Conservation (phyloP, 768 basidiomycete species). For the Lentinula raphanica region DNA sequence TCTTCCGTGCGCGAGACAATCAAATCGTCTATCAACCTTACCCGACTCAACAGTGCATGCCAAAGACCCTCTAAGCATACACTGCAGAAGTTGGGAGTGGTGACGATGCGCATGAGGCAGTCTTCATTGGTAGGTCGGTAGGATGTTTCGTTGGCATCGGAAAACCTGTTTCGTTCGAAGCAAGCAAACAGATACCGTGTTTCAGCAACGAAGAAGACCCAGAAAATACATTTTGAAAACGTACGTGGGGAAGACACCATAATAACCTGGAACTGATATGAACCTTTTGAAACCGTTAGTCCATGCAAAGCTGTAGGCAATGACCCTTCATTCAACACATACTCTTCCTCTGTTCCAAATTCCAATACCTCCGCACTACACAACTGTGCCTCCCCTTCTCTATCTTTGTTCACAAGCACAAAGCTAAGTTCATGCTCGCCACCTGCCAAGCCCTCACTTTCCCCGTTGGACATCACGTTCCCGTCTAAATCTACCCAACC, state of each 20-base stretch:
- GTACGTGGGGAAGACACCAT: constrained; percentile 72
- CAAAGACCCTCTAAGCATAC: constrained; percentile 73
- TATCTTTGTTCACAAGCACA: constrained; percentile 38
- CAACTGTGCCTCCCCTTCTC: constrained; percentile 60
- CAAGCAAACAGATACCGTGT: background rate
- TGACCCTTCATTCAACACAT: no score
- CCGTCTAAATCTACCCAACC: constrained; percentile 25
- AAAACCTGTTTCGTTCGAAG: constrained; percentile 41
- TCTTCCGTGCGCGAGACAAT: background rate
- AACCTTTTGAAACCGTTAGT: constrained; percentile 40
- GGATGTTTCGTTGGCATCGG: constrained; percentile 54
- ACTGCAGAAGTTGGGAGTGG: constrained; percentile 66
- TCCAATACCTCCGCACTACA: constrained; percentile 74
- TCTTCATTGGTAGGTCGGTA: constrained; percentile 82
- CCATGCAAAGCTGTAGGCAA: background rate
- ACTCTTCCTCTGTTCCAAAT: constrained; percentile 63
- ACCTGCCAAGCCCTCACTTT: constrained; percentile 25
- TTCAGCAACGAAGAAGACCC: background rate
- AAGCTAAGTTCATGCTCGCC: constrained; percentile 62
- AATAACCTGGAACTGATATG: constrained; percentile 47
- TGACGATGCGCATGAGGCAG: constrained; percentile 76
- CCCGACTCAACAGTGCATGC: constrained; percentile 52
- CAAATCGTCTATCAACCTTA: constrained; percentile 54
- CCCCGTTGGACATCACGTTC: no score
- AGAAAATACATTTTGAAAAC: constrained; percentile 20